Percentiles rank a stretch among this genome's conserved stretches.
Conservation (phyloP, 164 flowering plant genomes). For the Macadamia integrifolia region DNA sequence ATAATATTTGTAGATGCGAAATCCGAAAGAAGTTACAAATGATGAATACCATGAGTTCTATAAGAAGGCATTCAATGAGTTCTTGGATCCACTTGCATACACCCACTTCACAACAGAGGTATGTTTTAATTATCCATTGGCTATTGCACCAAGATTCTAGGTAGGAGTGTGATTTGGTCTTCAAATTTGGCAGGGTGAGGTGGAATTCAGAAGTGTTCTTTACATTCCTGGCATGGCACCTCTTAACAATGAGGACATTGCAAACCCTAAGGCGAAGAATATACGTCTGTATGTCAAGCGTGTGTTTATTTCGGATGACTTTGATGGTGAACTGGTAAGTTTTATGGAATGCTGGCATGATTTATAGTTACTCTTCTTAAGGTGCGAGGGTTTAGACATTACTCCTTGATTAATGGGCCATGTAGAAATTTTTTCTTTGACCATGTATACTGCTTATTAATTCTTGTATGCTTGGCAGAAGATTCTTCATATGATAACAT, state of each 20-base stretch:
- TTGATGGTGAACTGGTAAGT: slow-evolving; percentile 97
- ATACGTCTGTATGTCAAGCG: slow-evolving; percentile 94
- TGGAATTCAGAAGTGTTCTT: slow-evolving; percentile 88
- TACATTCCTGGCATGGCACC: slow-evolving; percentile 97
- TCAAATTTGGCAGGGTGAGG: slow-evolving; percentile 74
- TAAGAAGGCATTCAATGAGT: slow-evolving; percentile 90
- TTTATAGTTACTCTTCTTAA: too few relatives aligned
- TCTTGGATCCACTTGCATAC: slow-evolving; percentile 79
- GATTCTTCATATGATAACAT: background rate
- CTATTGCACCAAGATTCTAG: background rate
- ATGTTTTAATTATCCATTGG: slow-evolving; percentile 1
- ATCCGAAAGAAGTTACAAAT: slow-evolving; percentile 76
- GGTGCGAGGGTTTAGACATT: too few relatives aligned
- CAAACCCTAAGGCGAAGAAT: slow-evolving; percentile 84
- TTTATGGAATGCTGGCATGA: too few relatives aligned
- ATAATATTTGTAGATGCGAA: slow-evolving; percentile 58
- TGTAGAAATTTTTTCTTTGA: background rate
- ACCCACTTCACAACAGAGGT: slow-evolving; percentile 97
- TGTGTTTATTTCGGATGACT: slow-evolving; percentile 96
- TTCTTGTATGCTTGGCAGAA: background rate
- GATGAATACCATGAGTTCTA: slow-evolving; percentile 82
- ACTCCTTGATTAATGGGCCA: background rate
- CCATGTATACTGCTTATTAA: too few relatives aligned
- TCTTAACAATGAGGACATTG: slow-evolving; percentile 78
- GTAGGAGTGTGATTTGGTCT: slow-evolving; percentile 3